Evolutionary conservation across 2,329 filamentous ascomycete genomes (phyloP), one percentile per base, ranked within the genome.

Genomic region (Colletotrichum noveboracense): DNA sequence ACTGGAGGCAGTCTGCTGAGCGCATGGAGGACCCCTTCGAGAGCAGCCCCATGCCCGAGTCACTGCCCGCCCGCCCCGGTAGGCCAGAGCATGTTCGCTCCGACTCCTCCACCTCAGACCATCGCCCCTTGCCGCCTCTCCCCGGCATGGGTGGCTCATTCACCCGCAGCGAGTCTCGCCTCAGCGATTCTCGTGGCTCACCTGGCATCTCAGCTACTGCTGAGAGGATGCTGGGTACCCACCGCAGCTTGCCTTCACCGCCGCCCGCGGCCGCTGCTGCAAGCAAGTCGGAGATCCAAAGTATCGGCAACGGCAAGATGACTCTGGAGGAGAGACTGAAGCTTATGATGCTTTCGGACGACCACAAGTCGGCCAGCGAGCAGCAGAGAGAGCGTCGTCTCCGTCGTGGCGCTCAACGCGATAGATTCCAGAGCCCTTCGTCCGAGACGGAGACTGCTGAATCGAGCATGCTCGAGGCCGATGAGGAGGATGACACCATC

Each of bases 331-430:
- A 98, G 82, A 91, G 96, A 61, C 88, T 98, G 67, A 93, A 94
- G 81, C 89, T 98, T 64, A 97, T 98, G 95, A 96, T 96, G 93
- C 90, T 96, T 61, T 94, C 95, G 21, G 91, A 94, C 70, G 92
- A 93, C 73, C 85, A 85, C 66, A 92, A 92, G 83, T 87, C 89
- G 3, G 91, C 91, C 43, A 91, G 90, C 5, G 92, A 93, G 81
- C 89, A 91, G 78, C 93, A 94, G 82, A 88, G 93, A 66, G 93
- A 94, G 84, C 90, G 93, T 75, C 91, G 93, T 30, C 91, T 94
- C 87, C 88, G 93, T 79, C 90, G 93, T 77, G 92, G 89, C 70
- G 89, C 87, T 74, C 82, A 88, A 78, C 87, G 89, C 74, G 89
- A 91, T 80, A 87, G 81, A 84, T 85, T 79, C 80, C 87, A 71